phyloP scores from a whole-genome alignment of 495 filamentous ascomycete genomes.

The Monascus purpureus region DNA sequence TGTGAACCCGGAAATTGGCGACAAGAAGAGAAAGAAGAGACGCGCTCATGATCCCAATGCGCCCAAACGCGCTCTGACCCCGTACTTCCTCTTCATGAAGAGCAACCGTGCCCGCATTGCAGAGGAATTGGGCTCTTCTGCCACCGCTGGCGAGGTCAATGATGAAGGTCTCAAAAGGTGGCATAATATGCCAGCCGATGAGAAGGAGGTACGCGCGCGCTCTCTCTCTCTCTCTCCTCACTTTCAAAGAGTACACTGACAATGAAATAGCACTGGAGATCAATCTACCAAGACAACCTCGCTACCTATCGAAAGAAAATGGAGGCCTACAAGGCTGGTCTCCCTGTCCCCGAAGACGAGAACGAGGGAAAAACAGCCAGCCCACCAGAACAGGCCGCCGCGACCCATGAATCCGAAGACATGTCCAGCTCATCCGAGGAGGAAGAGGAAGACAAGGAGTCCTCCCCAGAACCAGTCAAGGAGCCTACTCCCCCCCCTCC shows the following conservation, averaged over 20 bases:
- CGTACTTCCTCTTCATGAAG: constrained; percentile 89
- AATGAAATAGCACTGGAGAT: constrained; percentile 62
- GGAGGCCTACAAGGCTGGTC: constrained; percentile 52
- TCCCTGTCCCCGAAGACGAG: constrained; percentile 31
- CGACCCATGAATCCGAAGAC: constrained; percentile 28
- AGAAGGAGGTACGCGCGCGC: constrained; percentile 70
- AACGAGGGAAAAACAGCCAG: constrained; percentile 40
- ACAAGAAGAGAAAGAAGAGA: constrained; percentile 74
- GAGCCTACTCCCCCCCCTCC: constrained; percentile 41
- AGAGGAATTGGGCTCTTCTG: constrained; percentile 53
- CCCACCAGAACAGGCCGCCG: constrained; percentile 40
- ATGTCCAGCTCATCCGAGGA: constrained; percentile 22
- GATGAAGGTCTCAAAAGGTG: constrained; percentile 74
- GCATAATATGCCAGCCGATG: constrained; percentile 52
- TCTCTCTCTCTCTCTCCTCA: constrained; percentile 7
- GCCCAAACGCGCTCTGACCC: constrained; percentile 83
- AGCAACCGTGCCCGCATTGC: constrained; percentile 65
- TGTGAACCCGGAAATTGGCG: constrained; percentile 38
- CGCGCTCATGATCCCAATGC: constrained; percentile 82
- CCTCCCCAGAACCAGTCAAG: constrained; percentile 36
- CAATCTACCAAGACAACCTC: constrained; percentile 62
- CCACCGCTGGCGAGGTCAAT: constrained; percentile 64
- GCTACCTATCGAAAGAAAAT: constrained; percentile 58
- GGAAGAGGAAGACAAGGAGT: constrained; percentile 31
- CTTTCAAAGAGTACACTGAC: constrained; percentile 2